Evolutionary conservation across 495 filamentous ascomycete species (phyloP), one percentile per base, ranked within the genome.

Genomic region (Neurospora discreta): DNA sequence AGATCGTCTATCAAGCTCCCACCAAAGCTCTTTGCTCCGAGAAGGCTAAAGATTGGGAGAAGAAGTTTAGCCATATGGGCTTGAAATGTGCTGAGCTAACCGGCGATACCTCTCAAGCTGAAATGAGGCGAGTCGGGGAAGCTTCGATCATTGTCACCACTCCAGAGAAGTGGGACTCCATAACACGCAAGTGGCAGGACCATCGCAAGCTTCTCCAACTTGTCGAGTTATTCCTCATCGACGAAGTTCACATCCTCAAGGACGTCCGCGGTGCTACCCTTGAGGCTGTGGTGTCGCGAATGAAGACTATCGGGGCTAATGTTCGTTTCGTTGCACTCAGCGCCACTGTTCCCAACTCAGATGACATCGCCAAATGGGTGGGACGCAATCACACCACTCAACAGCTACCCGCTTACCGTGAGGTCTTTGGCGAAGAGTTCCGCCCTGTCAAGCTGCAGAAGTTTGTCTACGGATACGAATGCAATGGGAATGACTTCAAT

Each of bases 101-200:
- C 1, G 95, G 95, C 15, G 95, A 99, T 80, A 97, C 95, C 0
- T 92, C 94, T 65, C 84, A 89, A 70, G 81, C 83, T 1, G 90
- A 97, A 75, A 83, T 97, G 72, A 85, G 84, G 60, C 89, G 86
- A 72, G 91, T 97, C 15, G 90, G 93, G 70, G 89, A 83, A 75
- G 95, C 94, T 42, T 91, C 90, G 69, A 93, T 99, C 71, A 97
- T 99, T 72, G 90, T 99, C 68, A 98, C 95, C 0, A 99, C 95
- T 0, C 95, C 95, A 1, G 95, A 99, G 80, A 99, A 99, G 79
- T 99, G 95, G 95, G 95, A 99, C 80, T 97, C 93, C 72, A 91
- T 99, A 80, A 99, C 95, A 1, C 87, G 95, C 39, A 95, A 94
- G 80, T 99, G 95, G 95, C 90, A 92, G 75, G 95, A 98, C 75